Evolutionary conservation across 2,329 filamentous ascomycete species (phyloP), one percentile per base, ranked within the genome.

Genomic region (Trichophyton rubrum): DNA sequence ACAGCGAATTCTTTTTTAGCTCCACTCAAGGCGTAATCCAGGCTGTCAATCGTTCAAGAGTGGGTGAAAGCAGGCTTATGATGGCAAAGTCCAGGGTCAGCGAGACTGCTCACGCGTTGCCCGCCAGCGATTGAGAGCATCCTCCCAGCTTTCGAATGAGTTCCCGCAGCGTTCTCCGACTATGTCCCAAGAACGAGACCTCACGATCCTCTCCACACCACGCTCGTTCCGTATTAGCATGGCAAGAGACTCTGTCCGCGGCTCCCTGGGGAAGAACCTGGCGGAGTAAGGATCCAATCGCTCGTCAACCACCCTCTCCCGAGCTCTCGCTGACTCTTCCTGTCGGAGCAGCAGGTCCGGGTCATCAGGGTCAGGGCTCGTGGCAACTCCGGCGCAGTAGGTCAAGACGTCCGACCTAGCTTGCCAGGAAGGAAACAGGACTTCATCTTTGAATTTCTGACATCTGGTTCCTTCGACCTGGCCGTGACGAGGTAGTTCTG

Each of bases 391-490:
- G 1, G 89, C 85, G 75, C 93, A 99, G 73, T 96, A 99, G 66
- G 85, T 88, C 60, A 97, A 77, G 0, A 96, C 87, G 69, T 95
- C 86, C 15, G 86, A 86, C 41, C 93, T 83, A 3, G 82, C 80
- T 67, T 92, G 85, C 93, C 93, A 99, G 27, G 88, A 87, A 0
- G 90, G 89, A 67, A 96, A 96, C 2, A 99, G 76, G 1, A 95
- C 84, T 24, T 83, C 78, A 11, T 89, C 78, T 66, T 89, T 89
- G 74, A 97, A 97, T 0, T 70, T 70, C 45, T 79, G 76, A 70
- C 92, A 96, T 30, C 87, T 78, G 1, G 75, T 66, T 0, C 81
- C 67, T 11, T 86, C 80, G 62, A 93, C 84, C 43, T 79, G 77
- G 40, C 75, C 77, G 2, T 76, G 74, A 4, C 70, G 71, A 33